Conservation (phyloP, 2,329 filamentous ascomycete genomes). For the Sclerotinia nivalis region DNA sequence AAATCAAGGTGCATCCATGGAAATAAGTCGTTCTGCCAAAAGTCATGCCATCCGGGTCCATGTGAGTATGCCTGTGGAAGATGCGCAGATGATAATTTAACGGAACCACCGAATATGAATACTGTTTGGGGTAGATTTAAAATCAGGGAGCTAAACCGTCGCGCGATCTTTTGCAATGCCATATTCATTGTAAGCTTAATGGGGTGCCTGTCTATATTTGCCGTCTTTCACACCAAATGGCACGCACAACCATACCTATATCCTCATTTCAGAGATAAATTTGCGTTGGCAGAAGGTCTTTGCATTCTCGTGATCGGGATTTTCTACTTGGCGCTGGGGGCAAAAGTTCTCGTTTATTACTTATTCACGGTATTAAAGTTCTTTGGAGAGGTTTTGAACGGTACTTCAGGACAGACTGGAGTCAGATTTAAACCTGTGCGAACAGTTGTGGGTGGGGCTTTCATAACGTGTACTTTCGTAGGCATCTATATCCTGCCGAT, state of each 20-base stretch:
- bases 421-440: too few species aligned
- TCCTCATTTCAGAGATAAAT: background rate
- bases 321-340: background rate
- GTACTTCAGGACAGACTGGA: background rate
- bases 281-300: background rate
- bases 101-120: background rate
- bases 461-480: background rate
- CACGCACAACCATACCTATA: constrained; percentile 24
- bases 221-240: constrained; percentile 19
- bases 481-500: constrained; percentile 10
- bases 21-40: constrained; percentile 11
- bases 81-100: background rate
- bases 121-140: constrained; percentile 24
- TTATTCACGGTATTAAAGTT: accelerated
- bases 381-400: background rate
- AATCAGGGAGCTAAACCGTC: background rate
- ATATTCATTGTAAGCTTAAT: background rate
- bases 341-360: background rate
- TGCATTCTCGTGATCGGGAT: background rate
- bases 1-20: constrained; percentile 25
- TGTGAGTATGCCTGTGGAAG: constrained; percentile 26
- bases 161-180: background rate
- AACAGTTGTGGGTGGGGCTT: background rate
- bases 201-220: background rate
- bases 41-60: constrained; percentile 32